Evolutionary conservation across 2,329 filamentous ascomycete species (phyloP), one percentile per base, ranked within the genome.

Genomic region (Penicillium verrucosum): DNA sequence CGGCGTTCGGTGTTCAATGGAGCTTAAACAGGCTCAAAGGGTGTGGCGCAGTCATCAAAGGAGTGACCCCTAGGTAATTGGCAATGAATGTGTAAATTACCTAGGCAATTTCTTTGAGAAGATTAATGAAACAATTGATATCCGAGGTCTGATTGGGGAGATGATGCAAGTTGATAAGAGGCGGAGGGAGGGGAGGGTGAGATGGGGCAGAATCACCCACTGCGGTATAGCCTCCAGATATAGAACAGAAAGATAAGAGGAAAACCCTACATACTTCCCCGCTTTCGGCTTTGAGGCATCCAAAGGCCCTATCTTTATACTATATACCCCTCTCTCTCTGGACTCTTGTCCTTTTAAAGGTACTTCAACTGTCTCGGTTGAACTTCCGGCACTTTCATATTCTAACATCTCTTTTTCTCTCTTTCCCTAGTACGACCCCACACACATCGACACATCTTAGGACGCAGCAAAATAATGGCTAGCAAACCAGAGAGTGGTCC

Each of bases 401-500:
- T 37, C 30, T 48, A 44, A 54, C 21, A 6, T 40, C 42, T 44
- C 14, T 21, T 42, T 50, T 37, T 30, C 23, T 43, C 16, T 27
- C 23, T 27, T 46, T 37, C 41, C 46, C 16, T 32, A 52, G 51
- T 46, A 30, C 21, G n/a, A 34, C 49, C 49, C n/a, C 47, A 5
- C 49, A 36, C 30, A 14, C 44, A 46, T 11, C 12, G n/a, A 45
- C 8, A 34, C 30, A 34, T 49, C 32, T 46, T 51, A 23, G 23
- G 30, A 43, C 21, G 16, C 25, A 36, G 25, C 52, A 30, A 43
- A 65, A 65, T 44, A 51, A 68, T 68, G 66, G 60, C 66, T 46
- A 64, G 66, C 51, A 61, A 57, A 53, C 61, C 58, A 65, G 70
- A 72, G 53, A 56, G 68, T 11, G 61, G 70, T 50, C 72, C 73